Percentiles rank a stretch among this genome's conserved stretches.
phyloP scores from a whole-genome alignment of 805 yeast species.

The Sporopachydermia lactativora region DNA sequence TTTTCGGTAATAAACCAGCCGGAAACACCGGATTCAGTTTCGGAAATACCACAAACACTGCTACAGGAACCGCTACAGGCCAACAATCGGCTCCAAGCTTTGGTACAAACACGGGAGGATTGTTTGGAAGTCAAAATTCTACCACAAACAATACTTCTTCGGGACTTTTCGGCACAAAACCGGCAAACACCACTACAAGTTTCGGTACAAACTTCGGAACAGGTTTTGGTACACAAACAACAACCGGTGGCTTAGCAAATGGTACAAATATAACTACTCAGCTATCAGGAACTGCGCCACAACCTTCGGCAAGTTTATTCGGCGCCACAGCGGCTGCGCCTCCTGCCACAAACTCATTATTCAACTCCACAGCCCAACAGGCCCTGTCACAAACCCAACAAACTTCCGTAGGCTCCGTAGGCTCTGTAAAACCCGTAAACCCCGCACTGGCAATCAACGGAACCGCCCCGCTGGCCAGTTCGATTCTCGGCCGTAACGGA shows the following conservation, averaged over 20 bases:
- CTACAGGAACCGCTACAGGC: constrained; percentile 8
- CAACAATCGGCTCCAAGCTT: constrained; percentile 6
- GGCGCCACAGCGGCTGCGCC: neutral
- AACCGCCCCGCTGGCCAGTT: neutral
- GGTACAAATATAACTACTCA: constrained; percentile 43
- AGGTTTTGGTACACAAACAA: constrained; percentile 13
- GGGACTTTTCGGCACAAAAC: constrained; percentile 26
- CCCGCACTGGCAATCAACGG: neutral
- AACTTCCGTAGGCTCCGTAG: too few species aligned
- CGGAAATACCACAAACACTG: constrained; percentile 20
- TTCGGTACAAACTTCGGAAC: constrained; percentile 20
- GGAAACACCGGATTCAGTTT: constrained; percentile 22
- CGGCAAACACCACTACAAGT: constrained; percentile 8
- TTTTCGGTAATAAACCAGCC: constrained; percentile 18
- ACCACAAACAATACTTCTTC: constrained; percentile 14
- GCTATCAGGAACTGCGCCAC: constrained; percentile 38
- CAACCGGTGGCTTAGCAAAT: constrained; percentile 59
- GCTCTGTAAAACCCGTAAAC: too few species aligned
- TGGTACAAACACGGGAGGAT: constrained; percentile 8
- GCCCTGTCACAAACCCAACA: neutral
- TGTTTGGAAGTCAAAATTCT: too few species aligned
- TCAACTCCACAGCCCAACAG: neutral
- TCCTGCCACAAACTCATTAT: neutral
- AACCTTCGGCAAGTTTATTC: neutral
- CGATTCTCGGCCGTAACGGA: neutral